phyloP scores from a whole-genome alignment of 305 asterid species.

The Fraxinus baroniana region DNA sequence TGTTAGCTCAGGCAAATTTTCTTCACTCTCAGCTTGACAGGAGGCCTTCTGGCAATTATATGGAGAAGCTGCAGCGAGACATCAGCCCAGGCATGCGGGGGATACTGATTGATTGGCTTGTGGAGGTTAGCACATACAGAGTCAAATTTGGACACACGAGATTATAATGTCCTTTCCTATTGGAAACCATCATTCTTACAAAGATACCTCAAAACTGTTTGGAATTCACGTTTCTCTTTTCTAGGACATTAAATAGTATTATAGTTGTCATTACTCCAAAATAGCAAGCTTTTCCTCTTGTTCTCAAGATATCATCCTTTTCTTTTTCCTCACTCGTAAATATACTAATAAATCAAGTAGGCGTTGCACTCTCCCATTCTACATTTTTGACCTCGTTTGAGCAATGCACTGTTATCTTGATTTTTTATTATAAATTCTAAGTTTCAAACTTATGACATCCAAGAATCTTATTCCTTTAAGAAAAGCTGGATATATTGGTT shows the following conservation, averaged over 20 bases:
- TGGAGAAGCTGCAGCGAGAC: conserved; percentile 84
- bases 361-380: background rate
- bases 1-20: conserved; percentile 16
- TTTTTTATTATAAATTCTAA: background rate
- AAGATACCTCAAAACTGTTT: conserved; percentile 11
- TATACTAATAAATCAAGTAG: background rate
- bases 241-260: background rate
- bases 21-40: conserved; percentile 61
- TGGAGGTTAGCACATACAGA: conserved; percentile 66
- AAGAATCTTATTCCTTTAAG: background rate
- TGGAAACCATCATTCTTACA: background rate
- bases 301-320: background rate
- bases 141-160: background rate
- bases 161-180: conserved; percentile 2
- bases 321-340: background rate
- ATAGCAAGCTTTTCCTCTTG: background rate
- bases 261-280: background rate
- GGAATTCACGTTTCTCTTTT: background rate
- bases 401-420: background rate
- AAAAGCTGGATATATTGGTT: background rate
- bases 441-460: background rate
- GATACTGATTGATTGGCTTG: conserved; percentile 97
- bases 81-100: conserved; percentile 80
- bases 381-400: background rate
- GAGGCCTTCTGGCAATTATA: conserved; percentile 69